Evolutionary conservation across 495 filamentous ascomycete species (phyloP).

Genomic region (Opeltia flavorubescens): DNA sequence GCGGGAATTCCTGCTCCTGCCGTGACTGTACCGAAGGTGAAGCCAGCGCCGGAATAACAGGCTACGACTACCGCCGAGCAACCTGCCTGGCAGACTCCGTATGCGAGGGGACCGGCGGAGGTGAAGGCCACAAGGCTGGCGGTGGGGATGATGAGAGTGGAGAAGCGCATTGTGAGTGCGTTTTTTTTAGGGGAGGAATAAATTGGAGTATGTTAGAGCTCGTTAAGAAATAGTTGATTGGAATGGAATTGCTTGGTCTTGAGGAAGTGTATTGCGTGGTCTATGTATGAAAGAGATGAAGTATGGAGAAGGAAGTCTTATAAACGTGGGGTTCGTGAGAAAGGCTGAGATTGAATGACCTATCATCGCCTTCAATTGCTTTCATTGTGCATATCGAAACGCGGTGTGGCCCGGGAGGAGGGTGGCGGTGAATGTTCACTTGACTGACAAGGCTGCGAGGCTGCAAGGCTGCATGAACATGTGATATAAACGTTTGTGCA

Average conservation of each 20-base stretch:
- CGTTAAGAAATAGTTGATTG: not conserved
- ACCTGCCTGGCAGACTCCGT: slow-evolving; percentile 37
- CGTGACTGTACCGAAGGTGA: slow-evolving; percentile 26
- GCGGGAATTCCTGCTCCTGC: slow-evolving; percentile 25
- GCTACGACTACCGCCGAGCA: slow-evolving; percentile 34
- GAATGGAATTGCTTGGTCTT: not conserved
- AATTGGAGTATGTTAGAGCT: not conserved
- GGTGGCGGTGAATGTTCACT: too few species aligned
- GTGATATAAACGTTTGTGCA: too few species aligned
- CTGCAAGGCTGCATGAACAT: too few species aligned
- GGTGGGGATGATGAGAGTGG: slow-evolving; percentile 2
- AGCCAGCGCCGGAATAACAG: slow-evolving; percentile 37
- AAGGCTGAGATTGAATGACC: too few species aligned
- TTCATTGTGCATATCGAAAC: too few species aligned
- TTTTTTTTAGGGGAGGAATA: slow-evolving; percentile 2
- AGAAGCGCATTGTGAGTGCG: not conserved
- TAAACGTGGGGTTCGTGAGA: too few species aligned
- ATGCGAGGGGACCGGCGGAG: slow-evolving; percentile 24
- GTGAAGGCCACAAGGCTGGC: slow-evolving; percentile 1
- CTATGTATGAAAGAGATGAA: too few species aligned
- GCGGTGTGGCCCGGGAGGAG: too few species aligned
- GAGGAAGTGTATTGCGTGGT: too few species aligned
- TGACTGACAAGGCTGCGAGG: too few species aligned
- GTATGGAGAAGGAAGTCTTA: too few species aligned
- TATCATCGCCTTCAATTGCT: too few species aligned